Base-by-base conservation (phyloP, 352 stramenopile genomes). In the Phytopythium mirpurense region DNA sequence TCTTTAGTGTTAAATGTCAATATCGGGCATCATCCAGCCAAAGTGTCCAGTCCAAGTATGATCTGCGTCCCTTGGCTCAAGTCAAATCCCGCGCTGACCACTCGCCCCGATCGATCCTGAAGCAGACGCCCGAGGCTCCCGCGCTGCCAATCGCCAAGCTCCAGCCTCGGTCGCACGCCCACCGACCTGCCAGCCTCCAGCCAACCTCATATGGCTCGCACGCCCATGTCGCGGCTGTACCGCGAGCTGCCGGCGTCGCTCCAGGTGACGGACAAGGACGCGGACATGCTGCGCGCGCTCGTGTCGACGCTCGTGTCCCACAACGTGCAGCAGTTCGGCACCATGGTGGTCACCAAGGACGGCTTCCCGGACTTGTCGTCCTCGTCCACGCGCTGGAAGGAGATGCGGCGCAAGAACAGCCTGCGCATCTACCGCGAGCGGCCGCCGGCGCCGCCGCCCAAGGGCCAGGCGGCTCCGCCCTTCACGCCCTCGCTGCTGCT, bases 371-470 rank as follows among this genome's bases (percentile, higher is more conserved):
- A 73, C 47, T n/a, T 53, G 14, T 35, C 31, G 29, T 29, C 29
- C 32, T 34, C 31, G 31, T 16, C 29, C 47, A 34, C 31, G 31
- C 32, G 31, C 7, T 73, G 65, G 65, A 27, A 61, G 27, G 43
- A 54, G n/a, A 65, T 58, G 18, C 61, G 58, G 21, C 62, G 66
- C 34, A 45, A 55, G 12, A 45, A 70, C 27, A 48, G 48, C 18
- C 62, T 73, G 44, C 57, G 65, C 11, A 73, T 68, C 46, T 70
- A 70, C 49, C 62, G 51, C 55, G 65, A 73, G 21, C 55, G 57
- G 5, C 51, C 51, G 18, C 42, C n/a, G 18, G 9, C 21, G 21
- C 45, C 42, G 1, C 49, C 50, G 16, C 11, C 47, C 32, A 53
- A 53, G 31, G 47, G 34, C 32, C n/a, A 38, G 23, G n/a, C 31